Base-by-base conservation (phyloP, 805 yeast genomes). In the Priceomyces carsonii region DNA sequence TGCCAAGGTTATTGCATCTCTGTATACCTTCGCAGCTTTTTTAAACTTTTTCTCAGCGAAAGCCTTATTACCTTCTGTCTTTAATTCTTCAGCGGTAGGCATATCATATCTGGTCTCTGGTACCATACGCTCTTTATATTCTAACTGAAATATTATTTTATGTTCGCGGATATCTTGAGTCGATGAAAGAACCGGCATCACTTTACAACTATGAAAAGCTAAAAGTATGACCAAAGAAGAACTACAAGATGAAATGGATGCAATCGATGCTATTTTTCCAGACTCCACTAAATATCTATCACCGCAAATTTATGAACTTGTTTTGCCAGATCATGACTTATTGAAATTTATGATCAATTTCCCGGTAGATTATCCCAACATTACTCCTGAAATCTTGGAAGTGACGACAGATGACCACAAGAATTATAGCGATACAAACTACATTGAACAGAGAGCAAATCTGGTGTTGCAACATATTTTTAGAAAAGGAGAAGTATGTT, bases 181-280 rank as follows among this genome's bases (percentile, higher is more conserved):
- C n/a, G n/a, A n/a, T n/a, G n/a, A n/a, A n/a, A n/a, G n/a, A n/a
- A n/a, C n/a, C n/a, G n/a, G n/a, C n/a, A n/a, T n/a, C n/a, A n/a
- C n/a, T n/a, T n/a, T n/a, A n/a, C n/a, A n/a, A n/a, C n/a, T n/a
- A n/a, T n/a, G n/a, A n/a, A n/a, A n/a, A n/a, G n/a, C n/a, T n/a
- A n/a, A n/a, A 6, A 33, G n/a, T 15, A 36, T 36, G 60, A 47
- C 56, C 6, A 55, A 64, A 1, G 75, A 75, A 40, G 84, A 80
- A 21, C 61, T 84, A 5, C 53, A 53, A 14, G 93, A 87, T 36
- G 99, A 91, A 52, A 59, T 87, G 13, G 80, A 76, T 25, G 91
- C 96, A 8, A 79, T 91, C 8, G 84, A 86, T 37, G 93, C 96
- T 3, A 91, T 93, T 8, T 91, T 79, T 52, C 96, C 95, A 1